Evolutionary conservation across 2,329 filamentous ascomycete genomes (phyloP).

Genomic region (Botrytis tulipae): DNA sequence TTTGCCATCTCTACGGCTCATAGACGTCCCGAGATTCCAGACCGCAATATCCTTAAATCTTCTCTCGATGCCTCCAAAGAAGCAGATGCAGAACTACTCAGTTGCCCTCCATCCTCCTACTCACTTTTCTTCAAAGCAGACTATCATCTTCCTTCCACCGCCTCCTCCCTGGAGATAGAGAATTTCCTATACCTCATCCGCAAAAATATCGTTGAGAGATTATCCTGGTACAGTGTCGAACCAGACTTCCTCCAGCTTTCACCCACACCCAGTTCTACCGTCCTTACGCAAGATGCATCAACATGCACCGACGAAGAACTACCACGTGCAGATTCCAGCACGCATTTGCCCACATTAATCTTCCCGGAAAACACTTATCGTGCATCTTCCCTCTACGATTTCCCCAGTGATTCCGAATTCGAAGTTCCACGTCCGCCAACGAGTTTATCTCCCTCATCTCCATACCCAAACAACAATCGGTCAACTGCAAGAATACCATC

Average conservation of each 20-base stretch:
- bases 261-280: neutral
- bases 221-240: conserved; percentile 48
- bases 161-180: conserved; percentile 53
- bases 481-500: neutral
- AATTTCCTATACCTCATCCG: conserved; percentile 54
- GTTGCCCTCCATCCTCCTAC: conserved; percentile 26
- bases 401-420: neutral
- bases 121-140: conserved; percentile 51
- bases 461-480: neutral
- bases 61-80: neutral
- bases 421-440: neutral
- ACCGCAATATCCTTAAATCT: conserved; percentile 9
- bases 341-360: neutral
- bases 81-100: neutral
- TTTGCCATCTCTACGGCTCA: conserved; percentile 17
- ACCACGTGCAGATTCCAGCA: neutral
- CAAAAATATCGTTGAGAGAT: conserved; percentile 48
- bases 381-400: neutral
- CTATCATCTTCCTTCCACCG: conserved; percentile 55
- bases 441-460: neutral
- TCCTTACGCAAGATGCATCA: conserved; percentile 8
- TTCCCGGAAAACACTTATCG: conserved; percentile 14
- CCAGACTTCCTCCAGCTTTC: conserved; percentile 25
- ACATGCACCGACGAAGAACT: neutral
- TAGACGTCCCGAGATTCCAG: neutral